Evolutionary conservation across 2,329 filamentous ascomycete genomes (phyloP).

Genomic region (Penicillium sp.): DNA sequence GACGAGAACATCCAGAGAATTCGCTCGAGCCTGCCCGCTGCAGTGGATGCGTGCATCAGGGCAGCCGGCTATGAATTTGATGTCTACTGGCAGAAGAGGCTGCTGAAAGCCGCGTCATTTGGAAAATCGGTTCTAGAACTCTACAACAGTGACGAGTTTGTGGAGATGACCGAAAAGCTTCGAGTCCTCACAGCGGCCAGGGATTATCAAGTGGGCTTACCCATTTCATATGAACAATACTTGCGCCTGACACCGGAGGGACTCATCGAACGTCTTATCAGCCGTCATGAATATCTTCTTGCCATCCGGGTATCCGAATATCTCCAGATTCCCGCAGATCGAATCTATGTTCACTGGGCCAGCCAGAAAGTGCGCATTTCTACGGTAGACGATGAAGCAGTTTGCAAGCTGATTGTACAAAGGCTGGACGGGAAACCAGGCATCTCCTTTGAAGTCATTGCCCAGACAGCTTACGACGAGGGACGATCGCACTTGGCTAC

Average conservation of each 20-base stretch:
- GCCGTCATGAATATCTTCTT: slow-evolving; percentile 83
- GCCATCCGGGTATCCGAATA: slow-evolving; percentile 85
- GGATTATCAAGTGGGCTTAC: slow-evolving; percentile 84
- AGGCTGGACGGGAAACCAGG: slow-evolving; percentile 81
- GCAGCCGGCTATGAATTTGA: slow-evolving; percentile 91
- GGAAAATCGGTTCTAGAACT: slow-evolving; percentile 96
- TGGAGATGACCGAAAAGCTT: slow-evolving; percentile 93
- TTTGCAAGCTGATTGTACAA: slow-evolving; percentile 80
- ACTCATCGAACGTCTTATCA: slow-evolving; percentile 78
- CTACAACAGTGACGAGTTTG: slow-evolving; percentile 97
- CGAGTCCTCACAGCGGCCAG: slow-evolving; percentile 88
- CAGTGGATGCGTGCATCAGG: slow-evolving; percentile 88
- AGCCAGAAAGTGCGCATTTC: slow-evolving; percentile 86
- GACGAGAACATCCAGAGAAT: slow-evolving; percentile 98
- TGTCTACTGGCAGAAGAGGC: slow-evolving; percentile 85
- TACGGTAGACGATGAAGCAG: slow-evolving; percentile 77
- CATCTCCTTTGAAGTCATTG: slow-evolving; percentile 93
- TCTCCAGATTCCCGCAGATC: slow-evolving; percentile 75
- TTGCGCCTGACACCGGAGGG: slow-evolving; percentile 82
- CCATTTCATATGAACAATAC: slow-evolving; percentile 90
- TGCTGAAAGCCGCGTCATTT: slow-evolving; percentile 94
- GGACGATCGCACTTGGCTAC: slow-evolving; percentile 84
- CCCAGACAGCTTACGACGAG: slow-evolving; percentile 88
- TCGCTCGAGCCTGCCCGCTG: slow-evolving; percentile 77
- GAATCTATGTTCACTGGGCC: slow-evolving; percentile 95